phyloP scores from a whole-genome alignment of 257 asterid species.

The Forsythia suspensa region DNA sequence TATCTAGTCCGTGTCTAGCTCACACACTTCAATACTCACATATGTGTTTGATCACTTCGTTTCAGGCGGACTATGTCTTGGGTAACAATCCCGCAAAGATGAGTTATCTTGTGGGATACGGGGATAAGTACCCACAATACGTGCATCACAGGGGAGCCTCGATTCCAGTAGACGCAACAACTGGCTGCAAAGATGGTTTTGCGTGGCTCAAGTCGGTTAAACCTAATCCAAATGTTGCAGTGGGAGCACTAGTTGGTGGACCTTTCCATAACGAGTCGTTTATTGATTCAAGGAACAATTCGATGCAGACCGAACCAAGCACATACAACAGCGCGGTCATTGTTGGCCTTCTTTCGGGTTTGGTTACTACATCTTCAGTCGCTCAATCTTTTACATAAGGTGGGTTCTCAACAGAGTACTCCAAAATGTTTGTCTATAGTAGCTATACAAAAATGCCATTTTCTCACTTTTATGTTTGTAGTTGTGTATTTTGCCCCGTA shows the following conservation, averaged over 20 bases:
- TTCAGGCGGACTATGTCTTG: slow-evolving; percentile 50
- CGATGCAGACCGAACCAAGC: slow-evolving; percentile 55
- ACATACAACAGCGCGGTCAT: slow-evolving; percentile 47
- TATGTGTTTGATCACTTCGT: neutral
- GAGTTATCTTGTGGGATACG: slow-evolving; percentile 55
- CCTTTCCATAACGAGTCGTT: slow-evolving; percentile 54
- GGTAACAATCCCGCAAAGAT: slow-evolving; percentile 46
- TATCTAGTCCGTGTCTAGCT: neutral
- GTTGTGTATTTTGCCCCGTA: neutral
- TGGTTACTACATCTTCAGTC: slow-evolving; percentile 54
- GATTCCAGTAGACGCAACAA: slow-evolving; percentile 11
- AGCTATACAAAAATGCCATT: neutral
- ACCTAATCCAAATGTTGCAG: slow-evolving; percentile 36
- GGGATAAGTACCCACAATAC: slow-evolving; percentile 39
- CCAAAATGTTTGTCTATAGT: neutral
- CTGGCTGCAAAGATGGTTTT: slow-evolving; percentile 46
- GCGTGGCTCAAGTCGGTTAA: slow-evolving; percentile 34
- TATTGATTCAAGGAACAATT: slow-evolving; percentile 48
- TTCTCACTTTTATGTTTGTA: neutral
- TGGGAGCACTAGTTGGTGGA: slow-evolving; percentile 40
- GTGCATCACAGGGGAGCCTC: slow-evolving; percentile 40
- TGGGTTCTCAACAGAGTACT: neutral
- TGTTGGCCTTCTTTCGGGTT: slow-evolving; percentile 54
- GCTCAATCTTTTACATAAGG: slow-evolving; percentile 35
- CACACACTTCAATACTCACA: neutral